Base-by-base conservation (phyloP, 176 grass and related monocot genomes). In the Pharus latifolius region DNA sequence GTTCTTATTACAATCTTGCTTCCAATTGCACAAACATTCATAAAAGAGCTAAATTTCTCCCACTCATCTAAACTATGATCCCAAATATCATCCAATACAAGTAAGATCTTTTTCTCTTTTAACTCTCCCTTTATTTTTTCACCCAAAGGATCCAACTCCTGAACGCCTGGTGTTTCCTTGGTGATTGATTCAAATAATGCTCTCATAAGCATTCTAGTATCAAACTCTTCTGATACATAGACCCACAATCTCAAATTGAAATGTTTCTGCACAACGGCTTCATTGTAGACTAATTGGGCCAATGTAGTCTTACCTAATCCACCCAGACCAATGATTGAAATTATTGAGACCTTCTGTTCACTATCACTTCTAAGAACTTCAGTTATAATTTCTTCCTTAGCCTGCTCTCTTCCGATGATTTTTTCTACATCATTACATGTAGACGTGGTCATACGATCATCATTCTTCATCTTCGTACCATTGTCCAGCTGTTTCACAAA, bases 11-110 rank as follows among this genome's bases (percentile, higher is more conserved):
- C 47, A 60, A 86, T 27, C 16, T 60, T 76, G 29, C 77, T 86
- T 6, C 71, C 83, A 7, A 12, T 15, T 41, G 31, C 15, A 4
- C 46, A 47, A 40, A 0, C 3, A 3, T 57, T 40, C 22, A 77
- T 3, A 20, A 54, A 14, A 2, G 23, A 33, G 32, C 26, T 61
- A 17, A 86, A 53, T 11, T 51, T 29, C 3, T 63, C 35, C 55
- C 38, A 69, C 0, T 60, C 38, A 3, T 60, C 10, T 10, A 0
- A 12, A 8, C 31, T 11, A 2, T 77, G 9, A 46, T 67, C 25
- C 78, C 84, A 87, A 60, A 64, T 47, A 3, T 80, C 83, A 80
- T 80, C 83, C 9, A 80, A 18, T 7, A 80, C 70, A 23, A n/a
- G n/a, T n/a, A n/a, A 86, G 70, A 74, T 35, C 14, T 15, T 74